Evolutionary conservation across 2,329 filamentous ascomycete species (phyloP), one percentile per base, ranked within the genome.

Genomic region (Botrytis galanthina): DNA sequence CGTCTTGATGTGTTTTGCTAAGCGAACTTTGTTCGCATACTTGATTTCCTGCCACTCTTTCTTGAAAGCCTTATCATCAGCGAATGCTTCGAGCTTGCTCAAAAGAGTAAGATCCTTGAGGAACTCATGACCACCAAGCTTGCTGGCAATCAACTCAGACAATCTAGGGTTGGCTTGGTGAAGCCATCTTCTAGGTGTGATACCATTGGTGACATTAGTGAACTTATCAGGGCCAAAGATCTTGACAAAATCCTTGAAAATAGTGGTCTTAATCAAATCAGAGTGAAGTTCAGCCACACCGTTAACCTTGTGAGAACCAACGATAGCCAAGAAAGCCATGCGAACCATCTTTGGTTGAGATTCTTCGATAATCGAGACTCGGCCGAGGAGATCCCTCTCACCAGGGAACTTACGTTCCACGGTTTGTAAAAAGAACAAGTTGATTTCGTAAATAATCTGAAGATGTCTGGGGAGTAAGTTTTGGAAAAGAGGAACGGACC

Each of bases 301-400:
- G 78, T 99, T 99, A 85, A 99, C 95, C 86, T 98, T 99, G 89
- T 98, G 96, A 51, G 96, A 98, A 66, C 96, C 96, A 79, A 99
- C 94, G 81, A 98, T 92, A 76, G 96, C 96, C 70, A 99, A 86
- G 83, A 89, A 96, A 3, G 96, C 96, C 96, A 99, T 99, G 82
- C 95, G 92, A 75, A 99, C 91, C 93, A 98, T 97, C 89, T 98
- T 97, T 61, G 95, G 93, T 82, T 97, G 92, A 8, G 93, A 94
- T 83, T 99, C 96, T 83, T 99, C 96, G 74, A 99, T 97, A 80
- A 99, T 97, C 8, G 95, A 98, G n/a, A 98, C 94, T 54, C 93
- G 89, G 22, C 86, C 82, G 48, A 99, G 89, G 77, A 99, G 87
- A 2, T 98, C 95, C 73, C 94, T 90, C 77, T 98, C 94, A 72